Evolutionary conservation across 805 yeast species (phyloP).

Genomic region (Wickerhamomyces xylosicus): DNA sequence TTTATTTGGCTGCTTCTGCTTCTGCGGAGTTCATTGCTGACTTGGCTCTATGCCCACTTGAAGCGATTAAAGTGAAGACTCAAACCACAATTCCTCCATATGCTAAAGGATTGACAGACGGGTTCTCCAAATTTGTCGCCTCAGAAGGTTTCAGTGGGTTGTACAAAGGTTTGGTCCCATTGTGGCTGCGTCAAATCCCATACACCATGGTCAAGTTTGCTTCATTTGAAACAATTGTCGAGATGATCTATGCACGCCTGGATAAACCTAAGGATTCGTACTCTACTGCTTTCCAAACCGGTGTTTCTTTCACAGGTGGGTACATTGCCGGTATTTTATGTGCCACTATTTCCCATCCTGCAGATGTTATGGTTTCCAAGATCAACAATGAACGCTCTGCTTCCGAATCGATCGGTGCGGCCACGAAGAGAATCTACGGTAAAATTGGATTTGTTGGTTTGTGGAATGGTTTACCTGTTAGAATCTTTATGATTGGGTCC

Average conservation of each 20-base stretch:
- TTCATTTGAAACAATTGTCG: slow-evolving; percentile 86
- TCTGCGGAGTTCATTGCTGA: slow-evolving; percentile 93
- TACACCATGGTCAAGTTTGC: slow-evolving; percentile 97
- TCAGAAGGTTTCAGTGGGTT: slow-evolving; percentile 64
- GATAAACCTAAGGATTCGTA: slow-evolving; percentile 68
- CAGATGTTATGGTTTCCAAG: slow-evolving; percentile 97
- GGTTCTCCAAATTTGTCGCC: slow-evolving; percentile 54
- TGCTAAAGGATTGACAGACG: slow-evolving; percentile 53
- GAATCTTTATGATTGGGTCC: slow-evolving; percentile 96
- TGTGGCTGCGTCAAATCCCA: slow-evolving; percentile 97
- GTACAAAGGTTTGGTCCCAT: slow-evolving; percentile 83
- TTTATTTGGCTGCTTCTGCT: slow-evolving; percentile 81
- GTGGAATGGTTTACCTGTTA: slow-evolving; percentile 91
- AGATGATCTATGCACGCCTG: slow-evolving; percentile 59
- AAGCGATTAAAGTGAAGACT: slow-evolving; percentile 88
- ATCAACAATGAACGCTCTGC: slow-evolving; percentile 64
- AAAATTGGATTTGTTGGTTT: slow-evolving; percentile 84
- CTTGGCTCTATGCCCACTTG: slow-evolving; percentile 83
- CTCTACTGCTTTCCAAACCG: slow-evolving; percentile 72
- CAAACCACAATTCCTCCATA: slow-evolving; percentile 90
- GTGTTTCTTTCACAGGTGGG: slow-evolving; percentile 92
- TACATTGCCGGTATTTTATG: slow-evolving; percentile 96
- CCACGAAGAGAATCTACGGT: slow-evolving; percentile 63
- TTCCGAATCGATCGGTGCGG: slow-evolving; percentile 55
- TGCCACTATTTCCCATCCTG: slow-evolving; percentile 94